Percentiles rank a stretch among this genome's conserved stretches.
These are phyloP conservation scores for Globisporangium heterothallicum DNA, from an alignment of 352 stramenopile genomes.

Conservation along the genomic window DNA sequence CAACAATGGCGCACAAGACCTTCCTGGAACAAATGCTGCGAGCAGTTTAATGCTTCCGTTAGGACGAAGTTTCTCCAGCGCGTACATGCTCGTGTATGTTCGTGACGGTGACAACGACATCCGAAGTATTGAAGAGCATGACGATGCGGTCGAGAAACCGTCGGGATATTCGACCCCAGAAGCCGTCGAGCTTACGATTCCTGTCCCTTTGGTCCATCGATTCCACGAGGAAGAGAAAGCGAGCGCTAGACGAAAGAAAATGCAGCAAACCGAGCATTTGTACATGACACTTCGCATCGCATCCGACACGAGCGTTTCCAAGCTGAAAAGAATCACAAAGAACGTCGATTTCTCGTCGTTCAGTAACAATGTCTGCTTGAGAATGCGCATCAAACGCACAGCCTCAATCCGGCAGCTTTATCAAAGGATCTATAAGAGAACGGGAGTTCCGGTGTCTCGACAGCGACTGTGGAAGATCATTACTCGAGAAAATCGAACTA, in stretches of 20 bases:
- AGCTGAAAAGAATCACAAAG: constrained; percentile 73
- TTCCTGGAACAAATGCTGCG: constrained; percentile 10
- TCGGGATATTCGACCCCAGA: not conserved
- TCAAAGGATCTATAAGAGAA: constrained; percentile 48
- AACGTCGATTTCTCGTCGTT: constrained; percentile 75
- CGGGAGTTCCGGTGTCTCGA: constrained; percentile 50
- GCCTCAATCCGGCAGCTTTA: constrained; percentile 66
- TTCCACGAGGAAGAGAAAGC: constrained; percentile 81
- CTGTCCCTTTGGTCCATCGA: constrained; percentile 42
- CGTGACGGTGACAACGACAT: constrained; percentile 74
- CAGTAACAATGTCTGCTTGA: constrained; percentile 46
- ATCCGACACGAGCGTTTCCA: constrained; percentile 59
- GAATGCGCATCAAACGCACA: constrained; percentile 60
- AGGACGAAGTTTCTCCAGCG: constrained; percentile 66
- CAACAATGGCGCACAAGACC: constrained; percentile 15
- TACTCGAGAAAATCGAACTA: constrained; percentile 77
- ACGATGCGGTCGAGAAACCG: constrained; percentile 2
- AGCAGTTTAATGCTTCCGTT: constrained; percentile 54
- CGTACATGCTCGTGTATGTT: constrained; percentile 88
- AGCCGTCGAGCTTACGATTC: constrained; percentile 34
- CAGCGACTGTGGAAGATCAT: constrained; percentile 85
- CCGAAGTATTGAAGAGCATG: constrained; percentile 34
- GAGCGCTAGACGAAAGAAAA: constrained; percentile 60
- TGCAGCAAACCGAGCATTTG: constrained; percentile 76
- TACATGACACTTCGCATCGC: constrained; percentile 79